Base-by-base conservation (phyloP, 805 yeast species). In the Nakazawaea pomicola region DNA sequence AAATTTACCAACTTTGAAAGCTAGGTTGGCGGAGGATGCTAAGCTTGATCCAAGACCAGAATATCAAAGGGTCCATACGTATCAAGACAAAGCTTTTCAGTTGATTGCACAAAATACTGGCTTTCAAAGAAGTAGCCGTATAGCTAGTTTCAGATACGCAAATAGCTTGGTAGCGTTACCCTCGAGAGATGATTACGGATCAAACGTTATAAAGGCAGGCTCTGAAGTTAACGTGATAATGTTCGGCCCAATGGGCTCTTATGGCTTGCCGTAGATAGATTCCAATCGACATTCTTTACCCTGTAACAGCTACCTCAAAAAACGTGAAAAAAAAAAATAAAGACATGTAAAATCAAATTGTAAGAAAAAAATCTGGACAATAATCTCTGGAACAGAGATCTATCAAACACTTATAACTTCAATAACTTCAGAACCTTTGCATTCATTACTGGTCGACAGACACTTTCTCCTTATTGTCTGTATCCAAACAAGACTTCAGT, bases 41-140 rank as follows among this genome's bases (percentile, higher is more conserved):
- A 55, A 43, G 27, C 57, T 74, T 6, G 80, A 74, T 47, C 62
- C 74, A 4, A 52, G 80, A 16, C 76, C 77, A 1, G 80, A 74
- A 44, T 74, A 68, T 50, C 78, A 74, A 38, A 50, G 80, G 15
- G 78, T 65, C 2, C 37, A 40, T 10, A 53, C 70, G 4, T 42
- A 39, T 9, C 70, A 64, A 31, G 32, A 36, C 10, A 37, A 41
- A 2, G 44, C 40, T 2, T 35, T 24, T 4, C 58, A 64, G 4
- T 49, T 70, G 33, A 43, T 57, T 2, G 76, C 76, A 4, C 46
- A 50, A 17, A 60, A 65, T 11, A 72, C 79, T 0, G 80, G 80
- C 1, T 62, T 64, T 44, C 80, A 74, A 48, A 53, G 80, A 41
- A 70, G 77, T 43, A 68, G 76, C 41, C 53, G 74, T 16, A 65